Percentiles rank a stretch among this genome's conserved stretches.
Conservation (phyloP, 2,329 filamentous ascomycete genomes). For the Pleomassaria siparia region DNA sequence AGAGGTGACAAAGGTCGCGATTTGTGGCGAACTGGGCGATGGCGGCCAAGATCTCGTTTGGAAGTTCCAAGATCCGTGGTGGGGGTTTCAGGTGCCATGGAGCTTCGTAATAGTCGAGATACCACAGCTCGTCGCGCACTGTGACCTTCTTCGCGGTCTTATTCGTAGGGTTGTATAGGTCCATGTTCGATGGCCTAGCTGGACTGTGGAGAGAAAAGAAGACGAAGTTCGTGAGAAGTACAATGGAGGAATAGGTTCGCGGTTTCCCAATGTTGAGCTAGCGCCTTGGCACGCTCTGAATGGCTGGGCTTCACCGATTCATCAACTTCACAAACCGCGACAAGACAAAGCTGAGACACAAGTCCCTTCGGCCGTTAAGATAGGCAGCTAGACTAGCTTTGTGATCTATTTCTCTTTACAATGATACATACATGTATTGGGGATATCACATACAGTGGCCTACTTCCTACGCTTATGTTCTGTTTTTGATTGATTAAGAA, state of each 20-base stretch:
- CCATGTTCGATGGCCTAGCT: not conserved
- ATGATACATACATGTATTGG: too few relatives aligned
- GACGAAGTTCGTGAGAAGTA: too few relatives aligned
- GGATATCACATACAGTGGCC: too few relatives aligned
- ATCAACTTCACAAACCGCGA: too few relatives aligned
- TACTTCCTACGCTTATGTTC: too few relatives aligned
- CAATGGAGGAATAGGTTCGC: not conserved
- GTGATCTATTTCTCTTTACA: too few relatives aligned
- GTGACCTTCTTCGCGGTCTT: not conserved
- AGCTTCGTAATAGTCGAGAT: constrained; percentile 4
- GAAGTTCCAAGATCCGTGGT: not conserved
- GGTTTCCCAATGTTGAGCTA: not conserved
- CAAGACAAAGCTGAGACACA: too few relatives aligned
- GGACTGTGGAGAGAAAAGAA: not conserved
- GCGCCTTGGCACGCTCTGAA: too few relatives aligned
- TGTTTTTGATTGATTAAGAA: too few relatives aligned
- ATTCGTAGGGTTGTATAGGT: not conserved
- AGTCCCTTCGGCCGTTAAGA: too few relatives aligned
- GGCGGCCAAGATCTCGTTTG: constrained; percentile 1
- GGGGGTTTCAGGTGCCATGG: not conserved
- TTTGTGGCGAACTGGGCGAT: not conserved
- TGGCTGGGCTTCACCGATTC: too few relatives aligned
- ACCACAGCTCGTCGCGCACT: not conserved
- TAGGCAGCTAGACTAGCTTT: too few relatives aligned
- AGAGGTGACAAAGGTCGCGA: constrained; percentile 8